Evolutionary conservation across 2,329 filamentous ascomycete genomes (phyloP).

Genomic region (Tolypocladium cylindrosporum): DNA sequence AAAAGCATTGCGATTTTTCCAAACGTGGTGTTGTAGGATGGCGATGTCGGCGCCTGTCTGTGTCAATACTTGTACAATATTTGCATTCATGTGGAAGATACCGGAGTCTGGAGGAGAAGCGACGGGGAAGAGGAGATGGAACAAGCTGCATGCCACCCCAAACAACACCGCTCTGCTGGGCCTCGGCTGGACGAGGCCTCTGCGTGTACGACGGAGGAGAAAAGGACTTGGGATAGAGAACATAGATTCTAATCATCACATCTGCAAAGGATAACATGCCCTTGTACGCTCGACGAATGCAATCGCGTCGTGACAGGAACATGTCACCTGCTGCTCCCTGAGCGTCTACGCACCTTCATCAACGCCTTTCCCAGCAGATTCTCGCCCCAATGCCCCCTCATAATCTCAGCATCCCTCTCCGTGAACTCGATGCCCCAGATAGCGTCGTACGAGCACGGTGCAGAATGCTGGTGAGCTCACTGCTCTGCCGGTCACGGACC

Average conservation of each 20-base stretch:
- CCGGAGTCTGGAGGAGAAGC: constrained; percentile 3
- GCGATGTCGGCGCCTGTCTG: neutral
- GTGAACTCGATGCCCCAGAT: constrained; percentile 59
- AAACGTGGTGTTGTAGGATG: neutral
- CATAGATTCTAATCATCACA: constrained; percentile 3
- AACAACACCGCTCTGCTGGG: constrained; percentile 23
- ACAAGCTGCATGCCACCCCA: constrained; percentile 14
- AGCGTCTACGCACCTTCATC: constrained; percentile 47
- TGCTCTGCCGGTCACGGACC: constrained; percentile 41
- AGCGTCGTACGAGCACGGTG: constrained; percentile 18
- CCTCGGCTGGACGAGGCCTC: constrained; percentile 10
- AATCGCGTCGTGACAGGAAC: neutral
- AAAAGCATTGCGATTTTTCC: constrained; percentile 5
- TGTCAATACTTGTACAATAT: neutral
- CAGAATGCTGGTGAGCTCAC: constrained; percentile 15
- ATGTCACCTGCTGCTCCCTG: constrained; percentile 23
- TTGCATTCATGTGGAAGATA: constrained; percentile 9
- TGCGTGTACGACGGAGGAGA: constrained; percentile 18
- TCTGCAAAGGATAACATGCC: neutral
- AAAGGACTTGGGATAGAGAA: constrained; percentile 10
- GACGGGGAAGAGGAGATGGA: constrained; percentile 9
- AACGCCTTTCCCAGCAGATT: constrained; percentile 56
- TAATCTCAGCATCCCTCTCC: constrained; percentile 35
- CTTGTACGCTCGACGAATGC: neutral
- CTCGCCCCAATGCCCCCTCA: constrained; percentile 46